Evolutionary conservation across 2,329 filamentous ascomycete species (phyloP), one percentile per base, ranked within the genome.

Genomic region (Fusarium falciforme): DNA sequence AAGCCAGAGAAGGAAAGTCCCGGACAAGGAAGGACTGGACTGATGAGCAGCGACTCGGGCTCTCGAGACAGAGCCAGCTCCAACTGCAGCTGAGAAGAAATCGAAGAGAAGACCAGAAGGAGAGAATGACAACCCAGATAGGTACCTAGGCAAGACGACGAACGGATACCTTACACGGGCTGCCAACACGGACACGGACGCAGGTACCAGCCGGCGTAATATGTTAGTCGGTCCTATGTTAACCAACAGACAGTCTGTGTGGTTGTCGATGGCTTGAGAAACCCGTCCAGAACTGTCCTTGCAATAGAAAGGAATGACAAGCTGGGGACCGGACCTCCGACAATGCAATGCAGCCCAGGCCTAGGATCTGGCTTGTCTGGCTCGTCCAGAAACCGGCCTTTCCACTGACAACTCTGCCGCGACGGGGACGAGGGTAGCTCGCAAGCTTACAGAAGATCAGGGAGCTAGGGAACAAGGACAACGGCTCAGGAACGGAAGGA

Each of bases 121-220:
- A 61, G 61, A 73, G 40, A 57, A 70, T 66, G 49, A 33, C 16
- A 49, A 49, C 44, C 44, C 44, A 49, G 25, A 29, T 29, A 49
- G 44, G 44, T 49, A 36, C 33, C 33, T 35, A 49, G 44, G 20
- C 42, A 44, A 44, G 42, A 44, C 42, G 42, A 42, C n/a, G n/a
- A 20, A 44, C 44, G 9, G 44, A 29, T 49, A 49, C 29, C 29
- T 31, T 31, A 31, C 44, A 49, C 44, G 35, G 35, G 35, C 44
- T 49, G 44, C 44, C 44, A 47, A 61, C 58, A 62, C 68, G 55
- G 63, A 67, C 64, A 66, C 58, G 62, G 64, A 73, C 71, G 71
- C 71, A 71, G 71, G 71, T 74, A 71, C 71, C 71, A 73, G 71
- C 71, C 71, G 61, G 67, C 63, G 67, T 38, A 61, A 55, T 36